These are phyloP conservation scores for Botrytis medusae DNA, from an alignment of 2,329 filamentous ascomycete genomes.

Conservation along the genomic window DNA sequence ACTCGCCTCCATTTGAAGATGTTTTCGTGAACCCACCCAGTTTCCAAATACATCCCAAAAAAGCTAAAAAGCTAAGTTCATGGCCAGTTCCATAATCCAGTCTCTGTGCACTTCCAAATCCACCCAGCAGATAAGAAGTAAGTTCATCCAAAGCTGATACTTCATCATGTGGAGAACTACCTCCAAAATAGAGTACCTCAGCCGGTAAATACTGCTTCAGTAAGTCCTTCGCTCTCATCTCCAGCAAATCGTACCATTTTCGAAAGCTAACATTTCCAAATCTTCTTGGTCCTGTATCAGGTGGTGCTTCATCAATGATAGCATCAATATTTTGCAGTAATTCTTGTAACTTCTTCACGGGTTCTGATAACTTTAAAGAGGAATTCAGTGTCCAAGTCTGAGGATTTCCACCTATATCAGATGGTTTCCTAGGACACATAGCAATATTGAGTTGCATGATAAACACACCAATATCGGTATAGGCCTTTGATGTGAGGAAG, in stretches of 20 bases:
- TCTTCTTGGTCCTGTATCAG: constrained; percentile 78
- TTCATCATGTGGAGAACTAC: constrained; percentile 27
- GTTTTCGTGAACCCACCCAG: constrained; percentile 72
- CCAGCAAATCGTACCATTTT: constrained; percentile 73
- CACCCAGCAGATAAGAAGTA: constrained; percentile 74
- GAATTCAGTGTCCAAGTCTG: constrained; percentile 54
- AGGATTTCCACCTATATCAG: constrained; percentile 42
- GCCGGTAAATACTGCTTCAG: constrained; percentile 56
- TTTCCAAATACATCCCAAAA: constrained; percentile 89
- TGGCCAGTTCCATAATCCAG: constrained; percentile 97
- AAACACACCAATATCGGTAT: constrained; percentile 83
- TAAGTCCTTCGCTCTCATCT: constrained; percentile 56
- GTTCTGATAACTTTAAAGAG: constrained; percentile 43
- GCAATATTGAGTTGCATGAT: constrained; percentile 86
- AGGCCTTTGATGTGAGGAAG: constrained; percentile 80
- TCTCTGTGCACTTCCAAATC: constrained; percentile 83
- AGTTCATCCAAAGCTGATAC: constrained; percentile 65
- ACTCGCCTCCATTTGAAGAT: constrained; percentile 46
- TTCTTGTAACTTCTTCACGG: constrained; percentile 62
- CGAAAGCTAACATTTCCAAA: constrained; percentile 93
- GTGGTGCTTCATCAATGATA: constrained; percentile 76
- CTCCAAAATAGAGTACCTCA: constrained; percentile 41
- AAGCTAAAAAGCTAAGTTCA: constrained; percentile 91
- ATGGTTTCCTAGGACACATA: constrained; percentile 68
- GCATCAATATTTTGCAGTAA: constrained; percentile 64